Conservation (phyloP, 768 basidiomycete species). For the Lactarius pseudohatsudake region DNA sequence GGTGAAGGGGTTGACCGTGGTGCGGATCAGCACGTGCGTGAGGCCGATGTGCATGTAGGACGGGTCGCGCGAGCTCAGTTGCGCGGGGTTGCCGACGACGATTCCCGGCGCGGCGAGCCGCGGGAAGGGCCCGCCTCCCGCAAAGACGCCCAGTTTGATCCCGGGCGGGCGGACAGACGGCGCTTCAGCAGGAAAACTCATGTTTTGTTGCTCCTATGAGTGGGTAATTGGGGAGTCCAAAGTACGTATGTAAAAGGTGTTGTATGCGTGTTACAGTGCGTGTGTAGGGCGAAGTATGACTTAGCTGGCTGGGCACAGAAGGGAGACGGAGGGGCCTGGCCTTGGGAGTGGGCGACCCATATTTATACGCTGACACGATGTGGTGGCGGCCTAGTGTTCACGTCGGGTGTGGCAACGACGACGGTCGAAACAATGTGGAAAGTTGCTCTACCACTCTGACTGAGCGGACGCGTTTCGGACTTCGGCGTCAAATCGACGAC, state of each 20-base stretch:
- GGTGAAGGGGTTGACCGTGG: not conserved
- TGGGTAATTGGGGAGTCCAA: not conserved
- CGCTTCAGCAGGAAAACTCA: conserved; percentile 15
- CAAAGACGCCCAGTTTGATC: conserved; percentile 16
- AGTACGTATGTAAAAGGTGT: not conserved
- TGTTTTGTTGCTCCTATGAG: not conserved
- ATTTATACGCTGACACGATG: not conserved
- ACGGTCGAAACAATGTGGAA: conserved; percentile 1
- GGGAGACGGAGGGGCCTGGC: not conserved
- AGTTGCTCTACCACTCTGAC: not conserved
- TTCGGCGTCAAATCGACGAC: not conserved
- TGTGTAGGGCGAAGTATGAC: not conserved
- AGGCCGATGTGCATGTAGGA: conserved; percentile 6
- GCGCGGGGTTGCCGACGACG: conserved; percentile 6
- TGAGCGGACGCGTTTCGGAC: not conserved
- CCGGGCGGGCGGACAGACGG: conserved; percentile 8
- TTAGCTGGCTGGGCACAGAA: not conserved
- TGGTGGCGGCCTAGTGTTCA: not conserved
- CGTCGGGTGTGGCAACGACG: not conserved
- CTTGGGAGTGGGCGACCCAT: not conserved
- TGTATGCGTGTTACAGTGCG: not conserved
- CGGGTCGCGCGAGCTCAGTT: not conserved
- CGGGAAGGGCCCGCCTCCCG: conserved; percentile 19
- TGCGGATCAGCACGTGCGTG: conserved; percentile 17
- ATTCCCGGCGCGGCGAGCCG: conserved; percentile 16